A percentile compares a stretch with the other conserved stretches of the same genome.
These are phyloP conservation scores for Colletotrichum chrysophilum DNA, from an alignment of 2,329 filamentous ascomycete genomes.

Conservation along the genomic window DNA sequence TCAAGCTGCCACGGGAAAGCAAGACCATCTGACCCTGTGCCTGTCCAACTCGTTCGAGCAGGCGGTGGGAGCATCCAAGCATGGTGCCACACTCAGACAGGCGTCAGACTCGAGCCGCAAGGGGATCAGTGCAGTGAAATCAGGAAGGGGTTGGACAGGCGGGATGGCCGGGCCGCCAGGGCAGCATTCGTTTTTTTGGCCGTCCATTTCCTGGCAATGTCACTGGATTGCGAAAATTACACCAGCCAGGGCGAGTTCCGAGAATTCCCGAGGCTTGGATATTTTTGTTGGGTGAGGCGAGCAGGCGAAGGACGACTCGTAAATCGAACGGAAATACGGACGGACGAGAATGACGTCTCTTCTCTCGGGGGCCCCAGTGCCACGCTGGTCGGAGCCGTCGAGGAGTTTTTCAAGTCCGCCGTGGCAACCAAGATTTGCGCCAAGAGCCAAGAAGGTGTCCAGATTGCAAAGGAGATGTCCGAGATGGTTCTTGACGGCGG, in stretches of 20 bases:
- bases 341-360: not conserved
- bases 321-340: slow-evolving; percentile 19
- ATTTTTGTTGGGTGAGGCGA: slow-evolving; percentile 5
- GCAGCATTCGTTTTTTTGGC: not conserved
- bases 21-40: not conserved
- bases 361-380: not conserved
- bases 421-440: not conserved
- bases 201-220: not conserved
- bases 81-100: slow-evolving; percentile 14
- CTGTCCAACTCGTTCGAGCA: slow-evolving; percentile 4
- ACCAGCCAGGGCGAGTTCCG: not conserved
- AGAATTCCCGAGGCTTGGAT: not conserved
- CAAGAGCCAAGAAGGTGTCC: not conserved
- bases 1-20: not conserved
- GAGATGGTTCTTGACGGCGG: not conserved
- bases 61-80: slow-evolving; percentile 12
- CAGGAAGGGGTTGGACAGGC: slow-evolving; percentile 11
- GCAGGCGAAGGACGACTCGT: not conserved
- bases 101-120: slow-evolving; percentile 3
- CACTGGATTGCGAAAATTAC: not conserved
- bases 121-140: slow-evolving; percentile 11
- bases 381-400: not conserved
- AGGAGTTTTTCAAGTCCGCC: not conserved
- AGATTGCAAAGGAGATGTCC: not conserved
- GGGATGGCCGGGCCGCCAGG: slow-evolving; percentile 8